Base-by-base conservation (phyloP, 2,329 filamentous ascomycete species). In the Trichoderma citrinoviride region DNA sequence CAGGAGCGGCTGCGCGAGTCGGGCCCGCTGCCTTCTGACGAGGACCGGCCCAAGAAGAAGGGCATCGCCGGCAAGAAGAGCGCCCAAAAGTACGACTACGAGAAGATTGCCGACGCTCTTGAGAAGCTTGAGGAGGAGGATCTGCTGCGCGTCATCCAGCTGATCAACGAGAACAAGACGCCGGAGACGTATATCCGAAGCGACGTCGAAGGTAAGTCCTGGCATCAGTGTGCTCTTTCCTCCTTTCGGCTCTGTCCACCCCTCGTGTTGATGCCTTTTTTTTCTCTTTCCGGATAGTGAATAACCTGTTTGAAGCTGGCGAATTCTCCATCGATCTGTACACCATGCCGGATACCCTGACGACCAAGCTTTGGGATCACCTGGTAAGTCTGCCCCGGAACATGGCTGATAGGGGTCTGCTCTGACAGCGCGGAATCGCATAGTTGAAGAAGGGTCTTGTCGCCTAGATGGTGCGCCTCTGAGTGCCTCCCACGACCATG, bases 251-350 rank as follows among this genome's bases (percentile, higher is more conserved):
- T 43, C 43, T 50, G 49, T 44, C 55, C 65, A 55, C 57, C 65
- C 52, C 56, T 53, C 66, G 66, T 71, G 70, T 76, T 76, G 73
- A 74, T 74, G 67, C 71, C 70, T 70, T 70, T 70, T 70, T 70
- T 64, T 60, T 46, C 47, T 66, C 69, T 64, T 62, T 44, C 47
- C 66, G 64, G 67, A 67, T 73, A 75, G 70, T 71, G 67, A 61
- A 74, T 73, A 70, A 77, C 72, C 74, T 77, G 64, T 68, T 67
- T 73, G 71, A 77, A 84, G 93, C 93, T 74, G 95, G 95, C 73
- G 95, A 99, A 80, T 99, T 99, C 81, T 95, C 97, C 67, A 94
- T 99, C 71, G 95, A 99, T 74, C 85, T 99, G 65, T 98, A 97
- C 80, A 98, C 95, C n/a, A 87, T 99, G 69, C 93, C 95, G 1